These are phyloP conservation scores for Quercus dentata DNA, from an alignment of 306 rosid genomes.

Conservation along the genomic window DNA sequence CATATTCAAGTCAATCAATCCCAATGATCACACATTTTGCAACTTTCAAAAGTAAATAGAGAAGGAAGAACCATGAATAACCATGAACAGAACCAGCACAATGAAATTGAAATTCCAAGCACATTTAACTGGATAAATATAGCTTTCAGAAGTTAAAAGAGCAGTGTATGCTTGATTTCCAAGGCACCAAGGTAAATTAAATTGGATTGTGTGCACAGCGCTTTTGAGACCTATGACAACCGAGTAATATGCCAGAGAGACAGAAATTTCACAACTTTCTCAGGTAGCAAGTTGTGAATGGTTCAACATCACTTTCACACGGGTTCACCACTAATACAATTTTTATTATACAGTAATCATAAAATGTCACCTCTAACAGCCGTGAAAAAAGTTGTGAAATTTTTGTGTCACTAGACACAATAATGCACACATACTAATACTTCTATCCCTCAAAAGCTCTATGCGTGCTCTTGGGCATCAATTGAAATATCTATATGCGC, in stretches of 20 bases:
- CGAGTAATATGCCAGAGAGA: too few relatives aligned
- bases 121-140: too few relatives aligned
- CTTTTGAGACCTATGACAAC: neutral
- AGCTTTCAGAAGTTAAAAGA: too few relatives aligned
- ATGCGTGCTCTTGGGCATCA: neutral
- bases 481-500: neutral
- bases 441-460: neutral
- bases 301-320: too few relatives aligned
- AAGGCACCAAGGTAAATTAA: neutral
- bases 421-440: neutral
- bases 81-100: neutral
- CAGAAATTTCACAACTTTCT: too few relatives aligned
- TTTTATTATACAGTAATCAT: too few relatives aligned
- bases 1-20: constrained; percentile 65
- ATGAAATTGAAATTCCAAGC: neutral
- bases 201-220: neutral
- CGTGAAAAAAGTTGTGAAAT: too few relatives aligned
- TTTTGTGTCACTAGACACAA: neutral
- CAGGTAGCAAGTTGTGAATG: too few relatives aligned
- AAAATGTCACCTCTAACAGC: too few relatives aligned
- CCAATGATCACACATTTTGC: constrained; percentile 11
- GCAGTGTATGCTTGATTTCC: too few relatives aligned
- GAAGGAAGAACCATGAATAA: neutral
- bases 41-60: neutral
- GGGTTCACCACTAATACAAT: too few relatives aligned